Base-by-base conservation (phyloP, 768 basidiomycete species). In the Podaxis sp. region DNA sequence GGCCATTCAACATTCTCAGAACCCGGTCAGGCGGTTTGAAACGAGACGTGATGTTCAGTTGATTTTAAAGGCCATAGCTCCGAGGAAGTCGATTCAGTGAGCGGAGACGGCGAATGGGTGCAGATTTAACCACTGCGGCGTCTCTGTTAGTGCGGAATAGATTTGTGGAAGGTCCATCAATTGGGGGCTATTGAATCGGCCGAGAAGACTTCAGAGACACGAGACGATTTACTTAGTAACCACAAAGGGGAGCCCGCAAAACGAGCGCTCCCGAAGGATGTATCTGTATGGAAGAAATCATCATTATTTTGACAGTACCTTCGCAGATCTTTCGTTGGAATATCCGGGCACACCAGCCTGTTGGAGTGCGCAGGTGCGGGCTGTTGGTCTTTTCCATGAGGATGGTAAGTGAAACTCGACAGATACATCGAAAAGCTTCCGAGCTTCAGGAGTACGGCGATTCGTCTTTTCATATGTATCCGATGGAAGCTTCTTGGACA, bases 111-210 rank as follows among this genome's bases (percentile, higher is more conserved):
- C 58, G 44, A 60, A 37, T 37, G 28, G 24, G 49, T 17, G n/a
- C 36, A 22, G 22, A 60, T 60, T 44, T 37, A 49, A 51, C 52
- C 22, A 37, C 2, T 30, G 36, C 22, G 40, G 48, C 24, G 24
- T 58, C 58, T 60, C 20, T 38, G 58, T 60, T 60, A 60, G 51
- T 60, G 58, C 58, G 58, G 58, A 30, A 37, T 26, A 40, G 17
- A 24, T 38, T 22, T 38, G 7, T 13, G 22, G 36, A 52, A 51
- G 24, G 22, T 22, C 13, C 4, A 44, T 50, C 56, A 57, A 46
- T 10, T 17, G 8, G 24, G 30, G 15, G 58, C 1, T 51, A 20
- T 40, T 38, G 36, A 37, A 40, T 60, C 58, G 58, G 50, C 58
- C 49, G 58, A 52, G 33, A 26, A 28, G 22, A 28, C 36, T 46